Percentiles rank a stretch among this genome's conserved stretches.
Conservation (phyloP, 202 grass and related monocot genomes). For the Carex sylvatica region DNA sequence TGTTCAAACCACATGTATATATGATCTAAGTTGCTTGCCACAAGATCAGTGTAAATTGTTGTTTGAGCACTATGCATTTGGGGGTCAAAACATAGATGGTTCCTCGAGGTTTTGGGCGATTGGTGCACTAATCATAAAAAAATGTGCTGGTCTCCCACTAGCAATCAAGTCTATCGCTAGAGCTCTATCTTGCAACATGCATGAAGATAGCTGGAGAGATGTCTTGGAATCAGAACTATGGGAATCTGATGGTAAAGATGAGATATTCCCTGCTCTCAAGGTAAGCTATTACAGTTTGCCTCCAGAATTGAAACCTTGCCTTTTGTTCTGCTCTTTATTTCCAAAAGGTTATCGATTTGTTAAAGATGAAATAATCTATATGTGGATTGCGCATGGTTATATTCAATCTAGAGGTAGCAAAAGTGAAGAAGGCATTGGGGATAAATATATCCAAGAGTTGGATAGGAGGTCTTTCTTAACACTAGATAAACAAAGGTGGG, state of each 20-base stretch:
- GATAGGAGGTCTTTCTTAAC: slow-evolving; percentile 25
- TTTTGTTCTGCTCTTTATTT: slow-evolving; percentile 35
- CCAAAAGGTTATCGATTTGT: slow-evolving; percentile 30
- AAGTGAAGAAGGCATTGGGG: slow-evolving; percentile 15
- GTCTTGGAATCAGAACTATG: slow-evolving; percentile 44
- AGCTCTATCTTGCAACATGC: slow-evolving; percentile 15
- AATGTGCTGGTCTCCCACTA: slow-evolving; percentile 39
- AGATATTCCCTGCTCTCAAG: slow-evolving; percentile 39
- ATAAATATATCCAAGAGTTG: slow-evolving; percentile 38
- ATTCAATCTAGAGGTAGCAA: neutral
- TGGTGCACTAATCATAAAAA: slow-evolving; percentile 29
- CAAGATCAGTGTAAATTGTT: slow-evolving; percentile 24
- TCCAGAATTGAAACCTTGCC: slow-evolving; percentile 36
- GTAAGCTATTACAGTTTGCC: slow-evolving; percentile 41
- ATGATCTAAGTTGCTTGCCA: slow-evolving; percentile 19
- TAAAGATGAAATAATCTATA: slow-evolving; percentile 34
- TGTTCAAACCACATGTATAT: neutral
- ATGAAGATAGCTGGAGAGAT: slow-evolving; percentile 35
- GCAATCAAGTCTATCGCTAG: slow-evolving; percentile 37
- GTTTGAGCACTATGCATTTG: slow-evolving; percentile 40
- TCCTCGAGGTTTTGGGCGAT: slow-evolving; percentile 19
- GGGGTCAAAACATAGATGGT: neutral
- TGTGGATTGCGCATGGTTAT: slow-evolving; percentile 52
- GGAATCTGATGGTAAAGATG: slow-evolving; percentile 31
- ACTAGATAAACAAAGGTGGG: neutral